Base-by-base conservation (phyloP, 2,329 filamentous ascomycete species). In the Calonectria pauciramosa region DNA sequence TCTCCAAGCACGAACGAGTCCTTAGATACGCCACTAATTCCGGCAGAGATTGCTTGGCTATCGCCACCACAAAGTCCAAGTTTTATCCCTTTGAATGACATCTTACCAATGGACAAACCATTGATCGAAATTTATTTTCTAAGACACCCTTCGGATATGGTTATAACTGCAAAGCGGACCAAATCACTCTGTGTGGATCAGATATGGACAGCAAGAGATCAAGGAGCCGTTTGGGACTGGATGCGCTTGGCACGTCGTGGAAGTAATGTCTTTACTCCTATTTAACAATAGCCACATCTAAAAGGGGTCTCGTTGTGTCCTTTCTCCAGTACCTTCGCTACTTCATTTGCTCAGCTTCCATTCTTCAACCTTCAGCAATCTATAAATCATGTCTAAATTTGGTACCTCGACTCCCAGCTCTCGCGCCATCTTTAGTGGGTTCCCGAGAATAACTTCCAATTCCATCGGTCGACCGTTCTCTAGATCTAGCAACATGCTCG, bases 61-160 rank as follows among this genome's bases (percentile, higher is more conserved):
- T 36, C 32, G 20, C 54, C 30, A 14, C 54, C 28, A 36, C 54
- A 30, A 36, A 59, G 30, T 9, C 54, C 54, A 11, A 59, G 54
- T 20, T 59, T 59, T 23, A 59, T 59, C 10, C 54, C 54, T 9
- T 36, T 59, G n/a, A 59, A 23, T 18, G 54, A 59, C 14, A 59
- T 59, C 13, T 20, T 59, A 26, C 54, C 54, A 5, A 36, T 36
- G 32, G 54, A 59, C 18, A 59, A 59, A 16, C 54, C 54, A 36
- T n/a, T 59, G 54, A 59, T 59, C 9, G 54, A 59, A 59, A 59
- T 59, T n/a, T 59, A 59, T 14, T 59, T 59, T 23, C 20, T 59
- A 13, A 59, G 54, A 36, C 54, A 59, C 30, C 54, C 54, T 13
- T n/a, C 54, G 4, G 54, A 59, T 14, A 59, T 59, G 54, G 54